Percentiles rank a stretch among this genome's conserved stretches.
phyloP scores from a whole-genome alignment of 2,329 filamentous ascomycete species.

The Epichloe coenophiala region DNA sequence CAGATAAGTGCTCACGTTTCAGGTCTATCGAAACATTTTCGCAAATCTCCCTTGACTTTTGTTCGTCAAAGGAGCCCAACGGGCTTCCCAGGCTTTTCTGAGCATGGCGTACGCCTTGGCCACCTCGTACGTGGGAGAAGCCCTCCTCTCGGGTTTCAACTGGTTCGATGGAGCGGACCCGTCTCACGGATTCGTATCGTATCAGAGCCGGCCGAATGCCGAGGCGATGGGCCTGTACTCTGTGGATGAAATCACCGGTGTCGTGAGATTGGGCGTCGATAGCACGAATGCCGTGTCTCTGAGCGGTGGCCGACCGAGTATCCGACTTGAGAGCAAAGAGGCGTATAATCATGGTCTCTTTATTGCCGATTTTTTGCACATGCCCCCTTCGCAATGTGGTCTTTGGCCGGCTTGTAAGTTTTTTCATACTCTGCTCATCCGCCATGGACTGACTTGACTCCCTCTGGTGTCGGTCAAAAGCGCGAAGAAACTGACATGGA shows the following conservation, averaged over 20 bases:
- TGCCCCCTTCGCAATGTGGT: conserved; percentile 58
- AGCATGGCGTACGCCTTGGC: conserved; percentile 27
- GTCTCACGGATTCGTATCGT: conserved; percentile 55
- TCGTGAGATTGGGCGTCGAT: conserved; percentile 34
- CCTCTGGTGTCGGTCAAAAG: neutral
- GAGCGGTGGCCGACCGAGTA: conserved; percentile 38
- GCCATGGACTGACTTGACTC: neutral
- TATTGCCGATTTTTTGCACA: conserved; percentile 59
- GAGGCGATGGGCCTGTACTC: conserved; percentile 26
- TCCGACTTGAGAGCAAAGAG: conserved; percentile 53
- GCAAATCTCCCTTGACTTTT: neutral
- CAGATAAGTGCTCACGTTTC: no score
- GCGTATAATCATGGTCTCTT: conserved; percentile 54
- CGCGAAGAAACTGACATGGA: neutral
- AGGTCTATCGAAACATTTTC: no score
- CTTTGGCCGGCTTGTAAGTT: conserved; percentile 54
- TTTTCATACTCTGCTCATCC: conserved; percentile 7
- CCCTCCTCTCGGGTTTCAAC: conserved; percentile 33
- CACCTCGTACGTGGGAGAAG: conserved; percentile 28
- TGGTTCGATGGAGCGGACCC: conserved; percentile 43
- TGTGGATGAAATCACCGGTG: conserved; percentile 25
- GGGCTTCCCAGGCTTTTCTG: neutral
- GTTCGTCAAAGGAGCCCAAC: neutral
- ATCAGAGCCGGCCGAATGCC: conserved; percentile 29
- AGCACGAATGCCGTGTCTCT: conserved; percentile 22